Conservation (phyloP, 2,329 filamentous ascomycete genomes). For the Cladorrhinum sp. region DNA sequence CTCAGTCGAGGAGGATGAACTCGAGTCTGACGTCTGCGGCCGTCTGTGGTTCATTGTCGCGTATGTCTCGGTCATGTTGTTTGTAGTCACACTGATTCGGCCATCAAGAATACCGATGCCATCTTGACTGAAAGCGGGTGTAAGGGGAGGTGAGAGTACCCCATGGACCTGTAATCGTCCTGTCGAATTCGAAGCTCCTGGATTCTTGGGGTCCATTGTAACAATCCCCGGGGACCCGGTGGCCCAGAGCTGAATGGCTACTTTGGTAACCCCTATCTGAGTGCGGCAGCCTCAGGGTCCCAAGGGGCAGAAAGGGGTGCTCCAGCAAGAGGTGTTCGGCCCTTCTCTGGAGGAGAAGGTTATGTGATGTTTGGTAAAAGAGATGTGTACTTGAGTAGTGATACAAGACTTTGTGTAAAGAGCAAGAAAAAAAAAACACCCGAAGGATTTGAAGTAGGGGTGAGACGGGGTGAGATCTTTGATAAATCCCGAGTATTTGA, state of each 20-base stretch:
- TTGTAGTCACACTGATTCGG: background rate
- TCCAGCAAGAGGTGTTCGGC: background rate
- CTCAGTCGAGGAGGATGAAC: background rate
- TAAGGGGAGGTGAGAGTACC: conserved; percentile 24
- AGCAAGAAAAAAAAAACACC: background rate
- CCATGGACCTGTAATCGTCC: conserved; percentile 19
- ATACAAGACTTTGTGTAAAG: background rate
- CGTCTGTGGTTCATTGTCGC: background rate
- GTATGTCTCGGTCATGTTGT: conserved; percentile 2
- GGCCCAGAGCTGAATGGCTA: background rate
- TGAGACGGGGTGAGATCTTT: conserved; percentile 2
- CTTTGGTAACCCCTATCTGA: background rate
- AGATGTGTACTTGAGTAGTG: background rate
- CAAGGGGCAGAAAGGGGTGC: conserved; percentile 5
- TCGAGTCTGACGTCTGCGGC: background rate
- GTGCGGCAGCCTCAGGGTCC: background rate
- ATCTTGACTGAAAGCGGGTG: conserved; percentile 18
- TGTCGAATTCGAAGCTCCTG: conserved; percentile 6
- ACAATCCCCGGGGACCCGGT: background rate
- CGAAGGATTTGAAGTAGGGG: background rate
- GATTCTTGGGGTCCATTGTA: conserved; percentile 16
- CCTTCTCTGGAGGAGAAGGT: background rate
- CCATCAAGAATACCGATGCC: conserved; percentile 11
- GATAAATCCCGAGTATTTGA: conserved; percentile 3
- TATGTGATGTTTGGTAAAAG: background rate